Percentiles rank a stretch among this genome's conserved stretches.
These are phyloP conservation scores for Dendrostoma leiphaemia DNA, from an alignment of 2,329 filamentous ascomycete genomes.

Conservation along the genomic window DNA sequence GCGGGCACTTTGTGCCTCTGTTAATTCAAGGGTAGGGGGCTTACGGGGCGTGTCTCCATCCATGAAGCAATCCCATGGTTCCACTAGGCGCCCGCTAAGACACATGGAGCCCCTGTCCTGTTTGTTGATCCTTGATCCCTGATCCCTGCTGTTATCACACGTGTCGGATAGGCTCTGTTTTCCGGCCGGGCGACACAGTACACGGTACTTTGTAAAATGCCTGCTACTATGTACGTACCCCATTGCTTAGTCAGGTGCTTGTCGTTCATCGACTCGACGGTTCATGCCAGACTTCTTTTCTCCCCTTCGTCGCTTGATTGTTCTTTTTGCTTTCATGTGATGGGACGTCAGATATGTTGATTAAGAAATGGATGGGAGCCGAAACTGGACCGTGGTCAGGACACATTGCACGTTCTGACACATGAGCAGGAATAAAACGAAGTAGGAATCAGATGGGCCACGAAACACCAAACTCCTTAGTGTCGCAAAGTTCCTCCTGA, in stretches of 20 bases:
- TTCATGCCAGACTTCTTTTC: no score
- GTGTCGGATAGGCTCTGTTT: neutral
- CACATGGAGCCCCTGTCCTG: no score
- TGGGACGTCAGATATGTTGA: no score
- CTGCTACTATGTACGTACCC: neutral
- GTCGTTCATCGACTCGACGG: no score
- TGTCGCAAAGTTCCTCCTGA: slow-evolving; percentile 7
- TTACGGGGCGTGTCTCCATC: neutral
- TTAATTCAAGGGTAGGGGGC: neutral
- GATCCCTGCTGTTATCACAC: neutral
- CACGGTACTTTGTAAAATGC: neutral
- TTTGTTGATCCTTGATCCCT: no score
- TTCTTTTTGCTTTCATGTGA: no score
- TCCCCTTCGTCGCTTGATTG: no score
- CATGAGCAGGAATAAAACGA: neutral
- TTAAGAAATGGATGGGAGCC: no score
- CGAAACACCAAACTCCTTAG: slow-evolving; percentile 6
- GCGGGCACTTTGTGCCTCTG: no score
- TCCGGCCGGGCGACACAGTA: neutral
- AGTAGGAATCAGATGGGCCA: neutral
- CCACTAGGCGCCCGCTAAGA: neutral
- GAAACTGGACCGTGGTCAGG: no score
- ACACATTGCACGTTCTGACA: neutral
- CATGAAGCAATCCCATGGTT: neutral
- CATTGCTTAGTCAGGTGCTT: no score